A percentile compares a stretch with the other conserved stretches of the same genome.
phyloP scores from a whole-genome alignment of 2,329 filamentous ascomycete genomes.

The Cladophialophora chaetospira region DNA sequence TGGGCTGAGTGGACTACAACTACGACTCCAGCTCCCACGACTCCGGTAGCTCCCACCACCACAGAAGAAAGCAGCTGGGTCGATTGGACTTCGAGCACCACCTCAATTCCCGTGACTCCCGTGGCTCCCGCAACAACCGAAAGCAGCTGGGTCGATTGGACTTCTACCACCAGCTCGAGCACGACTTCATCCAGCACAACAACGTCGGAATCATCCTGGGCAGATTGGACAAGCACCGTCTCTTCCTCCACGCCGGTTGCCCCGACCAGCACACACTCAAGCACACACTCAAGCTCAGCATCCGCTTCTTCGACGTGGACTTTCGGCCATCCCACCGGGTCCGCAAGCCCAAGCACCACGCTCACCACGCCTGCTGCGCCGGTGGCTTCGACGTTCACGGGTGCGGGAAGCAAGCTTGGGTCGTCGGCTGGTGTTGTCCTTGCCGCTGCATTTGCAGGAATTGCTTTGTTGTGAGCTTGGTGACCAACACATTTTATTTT shows the following conservation, averaged over 20 bases:
- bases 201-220: not conserved
- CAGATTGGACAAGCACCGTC: conserved; percentile 1
- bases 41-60: not conserved
- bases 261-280: not conserved
- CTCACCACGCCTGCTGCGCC: not conserved
- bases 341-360: not conserved
- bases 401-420: conserved; percentile 4
- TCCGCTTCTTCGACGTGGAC: no score
- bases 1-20: not conserved
- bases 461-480: not conserved
- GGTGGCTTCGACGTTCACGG: not conserved
- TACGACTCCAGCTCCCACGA: not conserved
- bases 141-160: conserved; percentile 8
- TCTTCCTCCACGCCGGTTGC: not conserved
- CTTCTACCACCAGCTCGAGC: not conserved
- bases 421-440: conserved; percentile 1
- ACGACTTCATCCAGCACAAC: not conserved
- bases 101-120: not conserved
- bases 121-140: not conserved
- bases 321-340: not conserved
- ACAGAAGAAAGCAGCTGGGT: not conserved
- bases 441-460: not conserved
- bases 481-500: no score
- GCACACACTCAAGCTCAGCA: no score
- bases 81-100: not conserved